Conservation (phyloP, 345 rosid species). For the Hypericum androsaemum region DNA sequence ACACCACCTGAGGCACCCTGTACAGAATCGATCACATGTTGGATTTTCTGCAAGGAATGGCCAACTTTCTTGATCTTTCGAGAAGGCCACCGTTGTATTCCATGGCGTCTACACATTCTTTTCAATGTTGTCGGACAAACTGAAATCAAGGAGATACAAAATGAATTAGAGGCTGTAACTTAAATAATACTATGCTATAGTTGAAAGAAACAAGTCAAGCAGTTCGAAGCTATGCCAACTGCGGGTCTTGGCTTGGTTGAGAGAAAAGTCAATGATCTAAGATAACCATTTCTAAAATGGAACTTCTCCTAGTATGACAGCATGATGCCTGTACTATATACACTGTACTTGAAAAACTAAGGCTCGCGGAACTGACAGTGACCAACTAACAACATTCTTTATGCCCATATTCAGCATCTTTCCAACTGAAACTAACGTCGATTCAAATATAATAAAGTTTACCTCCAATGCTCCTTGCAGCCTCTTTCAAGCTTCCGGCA, state of each 20-base stretch:
- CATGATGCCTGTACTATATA: no score
- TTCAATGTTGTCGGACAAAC: constrained; percentile 98
- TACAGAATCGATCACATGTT: constrained; percentile 68
- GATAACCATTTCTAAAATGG: no score
- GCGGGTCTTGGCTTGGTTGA: no score
- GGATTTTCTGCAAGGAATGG: constrained; percentile 75
- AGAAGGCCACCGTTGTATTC: constrained; percentile 92
- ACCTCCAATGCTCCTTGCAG: constrained; percentile 88
- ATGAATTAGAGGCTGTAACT: no score
- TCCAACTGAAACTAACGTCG: background rate
- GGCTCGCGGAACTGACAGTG: no score
- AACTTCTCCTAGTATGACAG: no score
- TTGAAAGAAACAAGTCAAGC: background rate
- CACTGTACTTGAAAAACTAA: no score
- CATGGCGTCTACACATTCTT: constrained; percentile 88
- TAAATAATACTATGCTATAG: no score
- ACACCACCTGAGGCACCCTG: constrained; percentile 61
- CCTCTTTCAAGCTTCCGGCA: constrained; percentile 88
- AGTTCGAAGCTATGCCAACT: no score
- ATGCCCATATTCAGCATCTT: no score
- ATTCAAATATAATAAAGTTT: constrained; percentile 20
- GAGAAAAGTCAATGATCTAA: no score
- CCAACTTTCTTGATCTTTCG: constrained; percentile 92
- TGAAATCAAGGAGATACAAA: constrained; percentile 23
- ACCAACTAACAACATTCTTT: no score